Conservation (phyloP, 2,329 filamentous ascomycete species). For the Trichoderma polysporum region DNA sequence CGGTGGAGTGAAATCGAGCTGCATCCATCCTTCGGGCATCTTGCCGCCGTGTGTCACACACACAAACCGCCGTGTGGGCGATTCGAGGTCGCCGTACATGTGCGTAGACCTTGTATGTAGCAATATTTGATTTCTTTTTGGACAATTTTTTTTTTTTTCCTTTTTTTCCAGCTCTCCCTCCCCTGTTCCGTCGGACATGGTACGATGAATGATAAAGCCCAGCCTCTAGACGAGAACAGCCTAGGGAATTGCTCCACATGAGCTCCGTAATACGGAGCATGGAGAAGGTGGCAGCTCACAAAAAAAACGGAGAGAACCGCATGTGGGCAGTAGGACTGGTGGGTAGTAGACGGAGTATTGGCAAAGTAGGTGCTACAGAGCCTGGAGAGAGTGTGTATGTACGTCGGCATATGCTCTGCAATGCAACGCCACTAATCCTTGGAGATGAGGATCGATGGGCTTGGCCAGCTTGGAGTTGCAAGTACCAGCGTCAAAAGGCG, state of each 20-base stretch:
- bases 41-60: not conserved
- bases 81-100: not conserved
- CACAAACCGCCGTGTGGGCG: not conserved
- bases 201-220: not conserved
- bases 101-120: not conserved
- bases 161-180: not conserved
- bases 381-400: not conserved
- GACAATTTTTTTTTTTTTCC: not conserved
- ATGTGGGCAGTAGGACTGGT: not conserved
- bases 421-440: not conserved
- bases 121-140: not conserved
- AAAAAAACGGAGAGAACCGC: not conserved
- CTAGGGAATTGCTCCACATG: not conserved
- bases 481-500: not conserved
- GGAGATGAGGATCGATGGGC: not conserved
- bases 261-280: not conserved
- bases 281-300: not conserved
- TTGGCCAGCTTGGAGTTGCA: not conserved
- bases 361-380: not conserved
- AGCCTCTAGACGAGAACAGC: not conserved
- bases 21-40: not conserved
- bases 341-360: not conserved
- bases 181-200: not conserved
- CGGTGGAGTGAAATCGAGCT: not conserved
- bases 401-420: not conserved